Conservation (phyloP, 768 basidiomycete genomes). For the Boletus vinaceobasis region DNA sequence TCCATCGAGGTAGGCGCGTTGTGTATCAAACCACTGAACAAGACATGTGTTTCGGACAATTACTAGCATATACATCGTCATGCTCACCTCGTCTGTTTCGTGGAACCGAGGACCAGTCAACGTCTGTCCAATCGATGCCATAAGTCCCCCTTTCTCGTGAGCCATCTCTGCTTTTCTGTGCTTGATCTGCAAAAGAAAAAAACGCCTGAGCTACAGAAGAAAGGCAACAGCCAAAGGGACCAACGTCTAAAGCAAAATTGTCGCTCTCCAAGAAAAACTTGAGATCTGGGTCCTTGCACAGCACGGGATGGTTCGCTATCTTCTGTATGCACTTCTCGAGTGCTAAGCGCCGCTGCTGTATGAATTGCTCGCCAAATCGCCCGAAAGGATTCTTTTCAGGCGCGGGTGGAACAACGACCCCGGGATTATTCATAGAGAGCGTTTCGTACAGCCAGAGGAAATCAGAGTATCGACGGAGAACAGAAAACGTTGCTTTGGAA, state of each 20-base stretch:
- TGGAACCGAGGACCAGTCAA: constrained; percentile 78
- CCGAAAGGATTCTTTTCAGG: constrained; percentile 95
- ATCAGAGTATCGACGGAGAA: constrained; percentile 95
- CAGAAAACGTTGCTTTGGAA: constrained; percentile 83
- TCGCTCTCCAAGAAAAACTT: constrained; percentile 92
- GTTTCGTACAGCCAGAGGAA: constrained; percentile 96
- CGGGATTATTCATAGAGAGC: constrained; percentile 86
- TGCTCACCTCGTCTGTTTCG: constrained; percentile 79
- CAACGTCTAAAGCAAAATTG: constrained; percentile 82
- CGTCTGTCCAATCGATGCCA: constrained; percentile 79
- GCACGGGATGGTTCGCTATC: constrained; percentile 86
- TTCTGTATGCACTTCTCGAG: constrained; percentile 91
- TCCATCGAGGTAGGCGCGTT: constrained; percentile 80
- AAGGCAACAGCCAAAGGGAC: constrained; percentile 27
- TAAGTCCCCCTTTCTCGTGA: constrained; percentile 75
- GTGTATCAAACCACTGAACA: constrained; percentile 87
- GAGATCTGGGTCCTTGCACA: constrained; percentile 85
- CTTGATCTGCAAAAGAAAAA: constrained; percentile 62
- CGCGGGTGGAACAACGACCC: constrained; percentile 93
- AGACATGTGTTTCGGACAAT: background rate
- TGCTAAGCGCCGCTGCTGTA: constrained; percentile 78
- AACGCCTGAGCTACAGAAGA: background rate
- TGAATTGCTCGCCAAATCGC: constrained; percentile 89
- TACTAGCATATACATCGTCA: background rate
- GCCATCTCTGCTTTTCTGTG: constrained; percentile 76